Conservation (phyloP, 192 early-diverging fungal species). For the Coemansia sp. region DNA sequence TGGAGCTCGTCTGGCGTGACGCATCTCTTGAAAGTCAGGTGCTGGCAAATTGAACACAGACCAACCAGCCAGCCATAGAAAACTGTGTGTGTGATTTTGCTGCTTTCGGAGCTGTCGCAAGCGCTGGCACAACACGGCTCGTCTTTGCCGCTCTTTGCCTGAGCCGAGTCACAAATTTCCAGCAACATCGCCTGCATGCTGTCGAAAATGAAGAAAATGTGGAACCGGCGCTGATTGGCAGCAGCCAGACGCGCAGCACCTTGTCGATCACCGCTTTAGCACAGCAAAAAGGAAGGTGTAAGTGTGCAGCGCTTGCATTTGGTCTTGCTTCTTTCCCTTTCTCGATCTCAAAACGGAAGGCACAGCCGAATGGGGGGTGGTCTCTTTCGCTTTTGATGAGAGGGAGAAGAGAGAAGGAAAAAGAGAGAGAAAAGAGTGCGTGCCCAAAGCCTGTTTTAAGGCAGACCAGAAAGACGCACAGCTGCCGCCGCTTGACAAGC, state of each 20-base stretch:
- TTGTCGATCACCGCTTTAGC: constrained; percentile 1
- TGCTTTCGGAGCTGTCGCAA: too few relatives aligned
- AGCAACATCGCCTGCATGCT: not conserved
- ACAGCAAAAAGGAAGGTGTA: not conserved
- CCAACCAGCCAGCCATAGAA: too few relatives aligned
- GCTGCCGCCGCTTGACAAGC: not conserved
- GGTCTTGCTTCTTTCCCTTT: not conserved
- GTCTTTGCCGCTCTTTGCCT: too few relatives aligned
- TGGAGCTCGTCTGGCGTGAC: not conserved
- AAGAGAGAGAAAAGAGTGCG: too few relatives aligned
- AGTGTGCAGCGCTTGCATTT: not conserved
- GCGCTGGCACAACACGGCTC: too few relatives aligned
- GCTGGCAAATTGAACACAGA: not conserved
- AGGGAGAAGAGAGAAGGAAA: not conserved
- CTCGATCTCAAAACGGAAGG: too few relatives aligned
- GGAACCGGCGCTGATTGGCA: not conserved
- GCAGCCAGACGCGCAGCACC: not conserved
- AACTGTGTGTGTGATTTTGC: too few relatives aligned
- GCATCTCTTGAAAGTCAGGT: not conserved
- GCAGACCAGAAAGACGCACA: too few relatives aligned
- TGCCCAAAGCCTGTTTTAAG: too few relatives aligned
- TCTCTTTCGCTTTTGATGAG: not conserved
- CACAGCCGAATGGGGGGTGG: not conserved
- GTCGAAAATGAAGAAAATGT: not conserved
- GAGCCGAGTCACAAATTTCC: not conserved